phyloP scores from a whole-genome alignment of 2,329 filamentous ascomycete species.

The Leptosphaerulina australis region DNA sequence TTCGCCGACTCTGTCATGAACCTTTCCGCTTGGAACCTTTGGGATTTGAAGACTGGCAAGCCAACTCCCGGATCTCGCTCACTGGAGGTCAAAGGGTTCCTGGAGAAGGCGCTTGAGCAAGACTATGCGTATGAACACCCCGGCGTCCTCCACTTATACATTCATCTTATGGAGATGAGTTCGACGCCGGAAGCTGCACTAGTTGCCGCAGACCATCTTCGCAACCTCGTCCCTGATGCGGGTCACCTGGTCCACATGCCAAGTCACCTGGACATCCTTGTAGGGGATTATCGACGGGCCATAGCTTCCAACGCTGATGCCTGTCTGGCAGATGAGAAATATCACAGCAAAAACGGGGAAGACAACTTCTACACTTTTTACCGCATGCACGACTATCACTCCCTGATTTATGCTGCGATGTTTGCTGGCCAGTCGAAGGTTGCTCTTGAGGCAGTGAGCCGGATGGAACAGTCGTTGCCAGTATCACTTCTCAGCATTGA shows the following conservation, averaged over 20 bases:
- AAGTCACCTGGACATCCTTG: conserved; percentile 74
- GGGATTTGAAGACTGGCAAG: conserved; percentile 64
- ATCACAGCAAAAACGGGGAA: conserved; percentile 62
- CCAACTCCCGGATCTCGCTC: conserved; percentile 63
- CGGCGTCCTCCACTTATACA: conserved; percentile 75
- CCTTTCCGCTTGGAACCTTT: conserved; percentile 68
- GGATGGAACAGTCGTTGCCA: conserved; percentile 67
- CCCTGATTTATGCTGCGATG: conserved; percentile 78
- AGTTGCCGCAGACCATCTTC: conserved; percentile 65
- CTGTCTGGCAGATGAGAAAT: conserved; percentile 71
- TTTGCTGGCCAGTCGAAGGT: conserved; percentile 69
- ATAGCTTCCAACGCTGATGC: conserved; percentile 71
- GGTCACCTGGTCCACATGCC: conserved; percentile 80
- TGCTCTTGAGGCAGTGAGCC: conserved; percentile 64
- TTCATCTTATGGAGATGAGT: conserved; percentile 81
- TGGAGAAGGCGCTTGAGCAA: conserved; percentile 64
- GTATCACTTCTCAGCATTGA: conserved; percentile 67
- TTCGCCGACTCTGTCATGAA: conserved; percentile 72
- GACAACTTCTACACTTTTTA: conserved; percentile 80
- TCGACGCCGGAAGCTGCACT: conserved; percentile 67
- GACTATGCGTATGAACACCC: conserved; percentile 64
- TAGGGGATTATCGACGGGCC: conserved; percentile 71
- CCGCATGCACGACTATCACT: conserved; percentile 75
- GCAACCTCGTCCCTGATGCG: conserved; percentile 69
- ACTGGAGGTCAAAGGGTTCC: conserved; percentile 62